These are phyloP conservation scores for Dothistroma septosporum DNA, from an alignment of 2,329 filamentous ascomycete species.

Conservation along the genomic window DNA sequence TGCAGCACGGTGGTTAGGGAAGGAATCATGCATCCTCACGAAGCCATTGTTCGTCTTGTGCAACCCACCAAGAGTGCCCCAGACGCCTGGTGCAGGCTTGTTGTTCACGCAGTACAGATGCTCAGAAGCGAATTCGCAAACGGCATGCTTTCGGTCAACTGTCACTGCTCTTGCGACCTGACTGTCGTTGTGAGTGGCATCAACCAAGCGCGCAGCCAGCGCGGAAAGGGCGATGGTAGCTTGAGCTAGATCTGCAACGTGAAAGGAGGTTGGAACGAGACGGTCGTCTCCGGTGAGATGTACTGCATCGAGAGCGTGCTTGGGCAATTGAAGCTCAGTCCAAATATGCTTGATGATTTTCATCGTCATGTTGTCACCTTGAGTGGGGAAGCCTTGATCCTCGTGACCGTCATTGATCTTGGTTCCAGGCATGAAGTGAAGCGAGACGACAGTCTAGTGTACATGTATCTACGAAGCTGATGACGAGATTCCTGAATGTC, in stretches of 20 bases:
- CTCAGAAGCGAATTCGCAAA: conserved; percentile 53
- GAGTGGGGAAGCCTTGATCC: no score
- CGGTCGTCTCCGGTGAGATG: conserved; percentile 19
- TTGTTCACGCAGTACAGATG: conserved; percentile 46
- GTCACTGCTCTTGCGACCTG: conserved; percentile 37
- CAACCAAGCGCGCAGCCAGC: conserved; percentile 47
- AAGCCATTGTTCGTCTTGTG: conserved; percentile 51
- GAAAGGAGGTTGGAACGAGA: conserved; percentile 50
- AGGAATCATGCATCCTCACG: conserved; percentile 54
- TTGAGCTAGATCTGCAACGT: conserved; percentile 52
- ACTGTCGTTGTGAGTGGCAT: conserved; percentile 34
- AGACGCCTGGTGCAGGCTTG: conserved; percentile 33
- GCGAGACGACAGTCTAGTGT: background rate
- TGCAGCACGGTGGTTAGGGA: conserved; percentile 49
- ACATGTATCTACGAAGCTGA: background rate
- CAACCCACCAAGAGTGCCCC: conserved; percentile 49
- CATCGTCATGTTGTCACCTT: conserved; percentile 2
- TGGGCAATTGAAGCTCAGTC: conserved; percentile 23
- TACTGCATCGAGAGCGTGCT: conserved; percentile 13
- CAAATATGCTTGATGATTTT: conserved; percentile 35
- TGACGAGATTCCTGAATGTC: background rate
- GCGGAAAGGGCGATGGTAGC: conserved; percentile 50
- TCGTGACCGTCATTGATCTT: background rate
- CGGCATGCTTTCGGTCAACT: conserved; percentile 46
- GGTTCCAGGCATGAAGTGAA: background rate